Evolutionary conservation across 495 filamentous ascomycete species (phyloP), one percentile per base, ranked within the genome.

Genomic region (Astrocystis sublimbata): DNA sequence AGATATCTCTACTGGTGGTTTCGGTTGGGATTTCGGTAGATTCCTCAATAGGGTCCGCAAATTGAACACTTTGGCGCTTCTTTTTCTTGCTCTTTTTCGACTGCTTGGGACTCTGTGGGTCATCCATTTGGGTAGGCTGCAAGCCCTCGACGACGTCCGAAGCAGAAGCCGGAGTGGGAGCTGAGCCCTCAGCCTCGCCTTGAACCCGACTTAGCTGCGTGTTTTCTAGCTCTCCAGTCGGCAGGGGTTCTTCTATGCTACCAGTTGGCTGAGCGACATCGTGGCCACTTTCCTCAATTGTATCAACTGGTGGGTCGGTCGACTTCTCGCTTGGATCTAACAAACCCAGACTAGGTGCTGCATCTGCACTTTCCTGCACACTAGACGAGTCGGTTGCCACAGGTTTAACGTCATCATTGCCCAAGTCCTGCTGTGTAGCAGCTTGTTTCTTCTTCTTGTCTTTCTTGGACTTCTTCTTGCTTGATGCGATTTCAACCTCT

Each of bases 71-170:
- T 35, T 72, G 70, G 38, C 55, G 70, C 40, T 62, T 66, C 55
- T 74, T 71, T 31, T 59, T 64, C 60, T 71, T 72, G 31, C 62
- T 66, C 63, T 74, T 70, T 43, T 71, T 70, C 8, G 68, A 58
- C 13, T 52, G 62, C 47, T 64, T 56, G 7, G 23, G 50, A 26
- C 36, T 45, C 13, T 62, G 61, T 21, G 31, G 46, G 9, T 50
- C 49, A 30, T 67, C 58, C 17, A 54, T 59, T 60, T 45, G 28
- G 38, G 52, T 31, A 46, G 64, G 60, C 24, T 55, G 38, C 30
- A 53, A 35, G 4, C 41, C 19, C 31, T 19, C 63, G 15, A 59
- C 51, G 24, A 67, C 46, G 23, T 71, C 66, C 43, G 56, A 58
- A 30, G 28, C 35, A 28, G 41, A 15, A 26, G 7, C 58, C 38